A percentile compares a stretch with the other conserved stretches of the same genome.
phyloP scores from a whole-genome alignment of 176 grass and related monocot species.

The Oryza nivara region DNA sequence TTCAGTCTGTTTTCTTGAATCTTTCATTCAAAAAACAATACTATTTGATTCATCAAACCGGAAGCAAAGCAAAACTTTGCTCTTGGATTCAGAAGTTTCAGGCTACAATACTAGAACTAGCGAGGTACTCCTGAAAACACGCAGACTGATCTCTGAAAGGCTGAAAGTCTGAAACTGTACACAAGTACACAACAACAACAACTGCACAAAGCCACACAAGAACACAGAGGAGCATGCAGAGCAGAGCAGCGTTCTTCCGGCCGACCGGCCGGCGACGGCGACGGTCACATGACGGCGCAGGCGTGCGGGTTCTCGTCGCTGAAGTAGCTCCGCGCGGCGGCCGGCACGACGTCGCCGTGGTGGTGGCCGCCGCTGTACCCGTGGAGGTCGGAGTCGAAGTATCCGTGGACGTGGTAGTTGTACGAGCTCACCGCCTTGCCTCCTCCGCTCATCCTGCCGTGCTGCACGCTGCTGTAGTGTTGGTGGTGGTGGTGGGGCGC shows the following conservation, averaged over 20 bases:
- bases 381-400: conserved; percentile 51
- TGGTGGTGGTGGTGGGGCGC: background rate
- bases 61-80: background rate
- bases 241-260: too few species aligned
- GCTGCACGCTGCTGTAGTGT: conserved; percentile 18
- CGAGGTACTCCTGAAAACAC: background rate
- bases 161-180: too few species aligned
- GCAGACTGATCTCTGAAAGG: too few species aligned
- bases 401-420: conserved; percentile 82
- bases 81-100: background rate
- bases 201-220: background rate
- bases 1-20: too few species aligned
- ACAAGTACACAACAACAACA: too few species aligned
- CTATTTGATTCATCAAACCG: too few species aligned
- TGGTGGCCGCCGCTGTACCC: conserved; percentile 44
- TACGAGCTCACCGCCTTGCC: conserved; percentile 48
- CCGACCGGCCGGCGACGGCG: too few species aligned
- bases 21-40: too few species aligned
- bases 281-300: conserved; percentile 74
- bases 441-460: background rate
- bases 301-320: conserved; percentile 81
- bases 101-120: background rate
- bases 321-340: conserved; percentile 50
- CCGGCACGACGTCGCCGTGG: conserved; percentile 22
- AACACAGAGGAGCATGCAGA: background rate